A percentile compares a stretch with the other conserved stretches of the same genome.
Evolutionary conservation across 2,329 filamentous ascomycete species (phyloP).

Genomic region (Hymenoscyphus occultus): DNA sequence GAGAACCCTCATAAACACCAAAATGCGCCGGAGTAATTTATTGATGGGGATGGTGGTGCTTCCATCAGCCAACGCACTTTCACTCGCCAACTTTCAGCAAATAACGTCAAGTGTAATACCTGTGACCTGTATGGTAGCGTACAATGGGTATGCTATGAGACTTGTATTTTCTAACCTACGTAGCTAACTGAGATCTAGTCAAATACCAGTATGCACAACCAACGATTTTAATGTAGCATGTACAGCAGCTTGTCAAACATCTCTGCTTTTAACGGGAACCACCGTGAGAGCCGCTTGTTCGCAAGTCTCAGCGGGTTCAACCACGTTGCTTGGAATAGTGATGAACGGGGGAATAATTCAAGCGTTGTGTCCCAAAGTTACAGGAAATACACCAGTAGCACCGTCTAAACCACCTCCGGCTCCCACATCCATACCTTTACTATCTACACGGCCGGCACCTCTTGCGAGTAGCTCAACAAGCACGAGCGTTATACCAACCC

Average conservation of each 20-base stretch:
- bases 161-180: neutral
- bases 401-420: neutral
- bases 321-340: slow-evolving; percentile 34
- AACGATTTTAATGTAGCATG: slow-evolving; percentile 33
- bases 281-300: slow-evolving; percentile 26
- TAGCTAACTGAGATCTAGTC: slow-evolving; percentile 6
- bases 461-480: neutral
- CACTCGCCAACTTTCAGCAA: slow-evolving; percentile 34
- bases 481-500: slow-evolving; percentile 1
- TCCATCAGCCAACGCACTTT: slow-evolving; percentile 29
- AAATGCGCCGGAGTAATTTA: slow-evolving; percentile 27
- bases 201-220: slow-evolving; percentile 29
- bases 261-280: slow-evolving; percentile 20
- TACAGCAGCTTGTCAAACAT: slow-evolving; percentile 28
- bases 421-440: neutral
- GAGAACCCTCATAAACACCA: slow-evolving; percentile 6
- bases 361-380: slow-evolving; percentile 30
- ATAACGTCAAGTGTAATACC: slow-evolving; percentile 29
- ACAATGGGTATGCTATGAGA: slow-evolving; percentile 19
- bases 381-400: slow-evolving; percentile 14
- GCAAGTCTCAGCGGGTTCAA: slow-evolving; percentile 23
- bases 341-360: slow-evolving; percentile 31
- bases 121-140: slow-evolving; percentile 27
- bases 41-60: slow-evolving; percentile 18
- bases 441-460: neutral